phyloP scores from a whole-genome alignment of 129 eudicot species.

The Arctium minus region DNA sequence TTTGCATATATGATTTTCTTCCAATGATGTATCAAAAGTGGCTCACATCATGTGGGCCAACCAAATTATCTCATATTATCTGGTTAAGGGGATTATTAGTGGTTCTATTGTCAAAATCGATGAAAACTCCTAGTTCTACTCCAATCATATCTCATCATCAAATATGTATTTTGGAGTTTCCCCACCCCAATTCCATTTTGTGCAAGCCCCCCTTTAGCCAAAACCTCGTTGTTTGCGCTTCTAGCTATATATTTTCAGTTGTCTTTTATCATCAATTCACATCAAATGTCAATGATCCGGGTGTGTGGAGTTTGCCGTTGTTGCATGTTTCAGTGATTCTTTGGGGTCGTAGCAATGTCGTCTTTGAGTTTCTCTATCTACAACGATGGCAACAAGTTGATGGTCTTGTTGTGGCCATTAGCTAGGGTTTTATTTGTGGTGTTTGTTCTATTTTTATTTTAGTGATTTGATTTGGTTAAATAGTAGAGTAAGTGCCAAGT shows the following conservation, averaged over 20 bases:
- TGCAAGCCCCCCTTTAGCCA: not conserved
- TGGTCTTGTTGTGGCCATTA: not conserved
- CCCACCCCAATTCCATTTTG: not conserved
- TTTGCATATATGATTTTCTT: not conserved
- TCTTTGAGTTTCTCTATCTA: not conserved
- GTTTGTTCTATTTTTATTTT: not conserved
- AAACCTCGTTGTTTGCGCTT: not conserved
- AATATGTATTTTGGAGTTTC: not conserved
- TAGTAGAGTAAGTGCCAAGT: too few species aligned
- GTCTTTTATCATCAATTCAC: not conserved
- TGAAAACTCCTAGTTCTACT: not conserved
- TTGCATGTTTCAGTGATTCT: not conserved
- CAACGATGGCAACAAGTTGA: not conserved
- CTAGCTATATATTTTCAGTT: not conserved
- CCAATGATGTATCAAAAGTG: not conserved
- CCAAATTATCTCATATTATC: not conserved
- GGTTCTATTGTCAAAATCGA: not conserved
- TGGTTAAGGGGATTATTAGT: not conserved
- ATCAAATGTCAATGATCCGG: not conserved
- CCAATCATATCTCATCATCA: not conserved
- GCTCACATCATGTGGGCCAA: not conserved
- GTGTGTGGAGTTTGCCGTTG: not conserved
- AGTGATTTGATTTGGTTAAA: not conserved
- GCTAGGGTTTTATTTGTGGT: not conserved
- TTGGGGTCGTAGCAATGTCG: not conserved